These are phyloP conservation scores for Delphinella strobiligena DNA, from an alignment of 2,329 filamentous ascomycete species.

Conservation along the genomic window DNA sequence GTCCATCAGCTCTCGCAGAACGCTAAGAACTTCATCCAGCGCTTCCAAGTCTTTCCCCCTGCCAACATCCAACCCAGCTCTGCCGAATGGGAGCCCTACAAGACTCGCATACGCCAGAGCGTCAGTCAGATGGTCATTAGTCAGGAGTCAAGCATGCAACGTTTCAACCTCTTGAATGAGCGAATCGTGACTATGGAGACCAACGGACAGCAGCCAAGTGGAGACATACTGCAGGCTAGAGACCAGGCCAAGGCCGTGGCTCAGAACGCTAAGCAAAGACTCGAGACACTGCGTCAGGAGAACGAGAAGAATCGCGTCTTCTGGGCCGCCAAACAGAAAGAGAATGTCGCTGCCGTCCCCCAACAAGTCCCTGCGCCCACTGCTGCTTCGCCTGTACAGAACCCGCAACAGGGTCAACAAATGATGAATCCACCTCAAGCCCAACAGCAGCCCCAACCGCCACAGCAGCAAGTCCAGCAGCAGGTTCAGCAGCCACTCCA, in stretches of 20 bases:
- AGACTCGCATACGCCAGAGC: slow-evolving; percentile 4
- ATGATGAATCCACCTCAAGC: slow-evolving; percentile 1
- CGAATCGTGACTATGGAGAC: slow-evolving; percentile 6
- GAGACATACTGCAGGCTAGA: slow-evolving; percentile 7
- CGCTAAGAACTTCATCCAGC: slow-evolving; percentile 9
- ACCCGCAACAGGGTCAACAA: slow-evolving; percentile 16
- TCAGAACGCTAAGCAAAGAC: slow-evolving; percentile 8
- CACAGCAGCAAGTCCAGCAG: neutral
- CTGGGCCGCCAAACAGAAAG: slow-evolving; percentile 3
- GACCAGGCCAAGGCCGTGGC: slow-evolving; percentile 6
- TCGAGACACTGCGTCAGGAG: slow-evolving; percentile 7
- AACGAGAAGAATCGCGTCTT: slow-evolving; percentile 9
- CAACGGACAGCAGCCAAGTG: slow-evolving; percentile 4
- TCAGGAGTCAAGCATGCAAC: slow-evolving; percentile 7
- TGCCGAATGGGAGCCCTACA: slow-evolving; percentile 10
- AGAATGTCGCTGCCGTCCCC: no score
- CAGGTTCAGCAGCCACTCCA: slow-evolving; percentile 3
- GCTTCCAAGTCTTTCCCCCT: slow-evolving; percentile 9
- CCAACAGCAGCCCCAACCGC: slow-evolving; percentile 11
- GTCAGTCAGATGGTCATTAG: slow-evolving; percentile 5
- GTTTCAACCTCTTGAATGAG: slow-evolving; percentile 3
- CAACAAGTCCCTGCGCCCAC: neutral
- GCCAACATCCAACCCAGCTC: slow-evolving; percentile 6
- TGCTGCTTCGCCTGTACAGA: slow-evolving; percentile 2
- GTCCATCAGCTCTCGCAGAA: slow-evolving; percentile 20